Evolutionary conservation across 176 grass and related monocot genomes (phyloP).

Genomic region (Oryza longistaminata): DNA sequence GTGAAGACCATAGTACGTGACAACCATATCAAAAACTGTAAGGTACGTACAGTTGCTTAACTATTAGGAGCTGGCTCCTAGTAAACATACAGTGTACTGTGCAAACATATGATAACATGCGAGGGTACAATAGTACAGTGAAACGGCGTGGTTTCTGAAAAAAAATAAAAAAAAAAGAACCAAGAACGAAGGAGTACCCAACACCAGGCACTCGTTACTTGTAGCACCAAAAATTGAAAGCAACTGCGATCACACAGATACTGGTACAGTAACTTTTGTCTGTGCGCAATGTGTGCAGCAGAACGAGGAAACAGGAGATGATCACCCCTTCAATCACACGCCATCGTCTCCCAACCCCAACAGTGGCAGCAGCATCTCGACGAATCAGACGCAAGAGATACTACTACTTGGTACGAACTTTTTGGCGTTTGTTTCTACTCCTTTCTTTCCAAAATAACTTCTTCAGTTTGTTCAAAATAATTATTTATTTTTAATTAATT

Average conservation of each 20-base stretch:
- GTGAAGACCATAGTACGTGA: background rate
- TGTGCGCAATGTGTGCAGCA: background rate
- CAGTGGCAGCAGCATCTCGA: background rate
- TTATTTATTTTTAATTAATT: no score
- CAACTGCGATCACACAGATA: background rate
- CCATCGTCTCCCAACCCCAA: background rate
- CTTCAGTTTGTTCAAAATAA: no score
- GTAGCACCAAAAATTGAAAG: background rate
- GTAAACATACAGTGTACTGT: no score
- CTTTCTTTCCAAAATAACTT: no score
- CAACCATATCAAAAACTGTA: no score
- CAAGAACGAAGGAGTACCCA: background rate
- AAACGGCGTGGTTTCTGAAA: background rate
- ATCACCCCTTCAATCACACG: no score
- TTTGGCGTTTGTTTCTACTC: no score
- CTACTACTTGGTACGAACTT: no score
- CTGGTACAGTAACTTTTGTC: background rate
- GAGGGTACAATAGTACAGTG: background rate
- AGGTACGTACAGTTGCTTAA: no score
- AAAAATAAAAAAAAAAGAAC: no score
- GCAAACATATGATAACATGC: background rate
- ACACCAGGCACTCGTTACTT: background rate
- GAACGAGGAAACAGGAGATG: constrained; percentile 8
- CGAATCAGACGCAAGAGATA: background rate
- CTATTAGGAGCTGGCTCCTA: no score